Evolutionary conservation across 306 rosid genomes (phyloP).

Genomic region (Geum urbanum): DNA sequence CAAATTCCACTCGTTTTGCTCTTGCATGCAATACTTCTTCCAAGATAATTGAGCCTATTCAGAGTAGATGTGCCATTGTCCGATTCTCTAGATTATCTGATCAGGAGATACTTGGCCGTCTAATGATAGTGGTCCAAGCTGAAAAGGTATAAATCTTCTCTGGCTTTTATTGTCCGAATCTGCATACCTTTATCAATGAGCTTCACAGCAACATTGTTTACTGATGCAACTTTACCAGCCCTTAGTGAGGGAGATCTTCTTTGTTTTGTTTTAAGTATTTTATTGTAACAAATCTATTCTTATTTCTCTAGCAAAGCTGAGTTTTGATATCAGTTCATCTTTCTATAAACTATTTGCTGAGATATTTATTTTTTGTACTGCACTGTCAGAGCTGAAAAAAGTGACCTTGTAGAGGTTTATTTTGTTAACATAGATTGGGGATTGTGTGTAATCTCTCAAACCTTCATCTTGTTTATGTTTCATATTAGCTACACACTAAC

Average conservation of each 20-base stretch:
- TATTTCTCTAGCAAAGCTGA: neutral
- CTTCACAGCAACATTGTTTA: neutral
- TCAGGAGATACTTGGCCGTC: constrained; percentile 83
- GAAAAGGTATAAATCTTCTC: constrained; percentile 58
- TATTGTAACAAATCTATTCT: neutral
- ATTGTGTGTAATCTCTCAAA: neutral
- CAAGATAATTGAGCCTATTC: constrained; percentile 93
- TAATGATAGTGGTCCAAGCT: constrained; percentile 81
- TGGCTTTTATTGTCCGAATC: neutral
- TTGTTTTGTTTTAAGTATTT: neutral
- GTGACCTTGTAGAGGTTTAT: neutral
- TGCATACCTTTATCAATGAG: neutral
- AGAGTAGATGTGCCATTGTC: constrained; percentile 96
- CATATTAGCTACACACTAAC: neutral
- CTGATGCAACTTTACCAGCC: neutral
- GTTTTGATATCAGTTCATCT: neutral
- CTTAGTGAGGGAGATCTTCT: neutral
- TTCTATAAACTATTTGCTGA: neutral
- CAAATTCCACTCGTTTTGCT: constrained; percentile 88
- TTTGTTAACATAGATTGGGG: neutral
- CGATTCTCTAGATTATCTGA: constrained; percentile 80
- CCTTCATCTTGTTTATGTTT: neutral
- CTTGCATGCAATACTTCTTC: constrained; percentile 93
- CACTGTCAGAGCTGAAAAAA: neutral
- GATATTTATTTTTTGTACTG: neutral